Base-by-base conservation (phyloP, 208 protist species). In the Acanthamoeba polyphaga region DNA sequence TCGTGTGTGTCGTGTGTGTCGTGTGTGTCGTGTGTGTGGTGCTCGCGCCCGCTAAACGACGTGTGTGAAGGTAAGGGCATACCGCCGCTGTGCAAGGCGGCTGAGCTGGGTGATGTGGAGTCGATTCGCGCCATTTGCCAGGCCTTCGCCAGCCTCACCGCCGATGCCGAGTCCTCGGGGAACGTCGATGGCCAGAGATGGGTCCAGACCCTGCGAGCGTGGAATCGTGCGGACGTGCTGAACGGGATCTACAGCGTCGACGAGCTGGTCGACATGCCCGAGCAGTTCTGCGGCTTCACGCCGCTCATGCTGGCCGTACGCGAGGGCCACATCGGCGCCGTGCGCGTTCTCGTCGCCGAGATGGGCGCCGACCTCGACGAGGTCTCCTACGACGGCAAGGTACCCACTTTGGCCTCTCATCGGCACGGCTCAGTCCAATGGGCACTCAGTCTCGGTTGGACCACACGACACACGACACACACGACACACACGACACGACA, bases 51-150 rank as follows among this genome's bases (percentile, higher is more conserved):
- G 32, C 8, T 13, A 32, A 68, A 13, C 27, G 24, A 27, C 32
- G 24, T 5, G 32, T 22, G 29, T 34, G 66, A n/a, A 85, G 78
- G 78, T 19, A 85, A 60, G 38, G 78, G 78, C 38, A 85, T 85
- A 22, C 78, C 78, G 5, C 78, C 78, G 38, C 49, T 85, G n/a
- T 85, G 46, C 78, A 85, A 85, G n/a, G 78, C 78, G 5, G 78
- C 78, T 2, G 78, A 85, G 78, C 13, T 60, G 46, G 78, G 78
- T 24, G 78, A 85, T n/a, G 78, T 85, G 49, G 78, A 51, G 46
- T 12, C 46, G 12, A 60, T 85, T 6, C 78, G 78, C 24, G 49
- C 78, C 27, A 85, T 85, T 62, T 85, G 49, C 29, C 38, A 85
- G 17, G 49, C 78, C 24, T 85, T 85, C 22, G 17, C 27, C 24